Base-by-base conservation (phyloP, 179 eudicot species). In the Spergularia azorica region DNA sequence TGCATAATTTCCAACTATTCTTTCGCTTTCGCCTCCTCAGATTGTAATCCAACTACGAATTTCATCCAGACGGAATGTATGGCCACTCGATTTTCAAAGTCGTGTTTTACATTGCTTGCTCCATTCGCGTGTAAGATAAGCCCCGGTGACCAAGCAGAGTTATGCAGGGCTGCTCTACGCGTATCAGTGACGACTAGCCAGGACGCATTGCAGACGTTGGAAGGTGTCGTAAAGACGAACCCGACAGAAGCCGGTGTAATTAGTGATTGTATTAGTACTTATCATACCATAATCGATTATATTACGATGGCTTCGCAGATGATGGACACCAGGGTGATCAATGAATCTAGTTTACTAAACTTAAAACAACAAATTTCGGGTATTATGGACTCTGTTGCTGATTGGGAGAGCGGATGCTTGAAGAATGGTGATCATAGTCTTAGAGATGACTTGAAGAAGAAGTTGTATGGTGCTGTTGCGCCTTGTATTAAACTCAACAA, bases 401-500 rank as follows among this genome's bases (percentile, higher is more conserved):
- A 56, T 71, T 71, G 74, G 74, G 74, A 71, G 21, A 58, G 74
- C 39, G 50, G 15, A 11, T 71, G 74, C 50, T 71, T 71, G 74
- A 71, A 56, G 52, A 71, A 38, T 55, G 20, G 21, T 46, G 50
- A 46, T n/a, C 51, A 56, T 16, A 50, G 0, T 71, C 21, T 71
- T 36, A 38, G 21, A 9, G 74, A 55, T 71, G 39, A 26, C 36
- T 55, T 71, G 9, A 71, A 56, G 74, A 71, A 55, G 32, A 71
- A 17, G 61, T 36, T 71, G 11, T 55, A 13, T 38, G 15, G 12
- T 56, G 50, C 38, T 71, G 74, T 71, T 71, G 20, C 9, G 38
- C 74, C 74, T 56, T 71, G 74, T 71, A 55, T 71, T 71, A 71
- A 71, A 41, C 74, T 71, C 36, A 71, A 71, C 57, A 71, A 56